Base-by-base conservation (phyloP, 257 asterid species). In the Nicotiana attenuata region DNA sequence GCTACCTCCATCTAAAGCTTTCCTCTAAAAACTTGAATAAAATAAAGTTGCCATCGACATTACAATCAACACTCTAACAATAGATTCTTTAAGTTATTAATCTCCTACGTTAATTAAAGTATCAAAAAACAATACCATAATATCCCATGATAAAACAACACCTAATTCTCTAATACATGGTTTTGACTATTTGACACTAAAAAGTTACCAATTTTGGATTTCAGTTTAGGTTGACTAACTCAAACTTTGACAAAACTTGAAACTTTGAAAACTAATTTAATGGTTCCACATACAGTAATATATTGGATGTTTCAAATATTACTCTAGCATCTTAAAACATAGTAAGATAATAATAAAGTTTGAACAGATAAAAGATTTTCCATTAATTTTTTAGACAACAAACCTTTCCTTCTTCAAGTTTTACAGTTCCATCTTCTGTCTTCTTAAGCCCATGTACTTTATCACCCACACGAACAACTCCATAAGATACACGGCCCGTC, bases 371-470 rank as follows among this genome's bases (percentile, higher is more conserved):
- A 31, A 71, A 71, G 7, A 45, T 11, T 45, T 11, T 22, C 78
- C 22, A 6, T 20, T 13, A 22, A 55, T 22, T 22, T 59, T 29
- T 75, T 67, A 78, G 66, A 45, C 26, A 15, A 81, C 94, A 77
- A 81, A 96, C 99, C 98, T 91, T 94, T 79, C 99, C 99, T 89
- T 96, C 99, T 90, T 96, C 99, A 83, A 92, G 81, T 90, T 96
- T 94, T 78, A 80, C 88, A 86, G 85, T 80, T 65, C 98, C 98
- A 35, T 98, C 86, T 66, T 94, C 98, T 5, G 96, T 83, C 35
- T 80, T 65, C 59, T 89, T 93, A 83, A 96, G 89, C 83, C 99
- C 99, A 67, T 96, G 98, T 78, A 96, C 97, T 90, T 80, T 94
- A 88, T 96, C 98, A 87, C 99, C 98, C 52, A 94, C 90, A 81